Evolutionary conservation across 352 stramenopile genomes (phyloP).

Genomic region (Globisporangium polare): DNA sequence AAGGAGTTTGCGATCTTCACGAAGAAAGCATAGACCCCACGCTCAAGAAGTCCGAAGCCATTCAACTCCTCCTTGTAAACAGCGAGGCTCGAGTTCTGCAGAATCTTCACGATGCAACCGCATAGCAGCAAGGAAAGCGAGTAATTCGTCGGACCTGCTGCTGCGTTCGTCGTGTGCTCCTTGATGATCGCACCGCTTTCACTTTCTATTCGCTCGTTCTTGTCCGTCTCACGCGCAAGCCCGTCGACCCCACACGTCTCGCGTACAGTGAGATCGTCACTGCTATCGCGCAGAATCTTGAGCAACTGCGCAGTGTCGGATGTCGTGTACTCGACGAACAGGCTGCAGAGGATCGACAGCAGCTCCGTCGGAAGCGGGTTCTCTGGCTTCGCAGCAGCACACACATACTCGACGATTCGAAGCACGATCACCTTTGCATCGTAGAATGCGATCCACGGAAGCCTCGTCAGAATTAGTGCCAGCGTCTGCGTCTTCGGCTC

Average conservation of each 20-base stretch:
- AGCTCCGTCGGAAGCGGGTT: conserved; percentile 48
- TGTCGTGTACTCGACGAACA: conserved; percentile 49
- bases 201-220: neutral
- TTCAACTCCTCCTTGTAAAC: conserved; percentile 49
- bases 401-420: conserved; percentile 76
- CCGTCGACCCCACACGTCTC: neutral
- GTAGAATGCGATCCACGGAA: conserved; percentile 48
- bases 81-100: conserved; percentile 31
- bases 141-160: neutral
- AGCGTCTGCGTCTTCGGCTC: conserved; percentile 69
- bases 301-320: conserved; percentile 27
- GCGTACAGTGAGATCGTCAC: neutral
- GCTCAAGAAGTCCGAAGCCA: conserved; percentile 56
- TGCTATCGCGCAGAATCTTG: conserved; percentile 1
- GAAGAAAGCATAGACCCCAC: conserved; percentile 51
- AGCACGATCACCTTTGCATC: conserved; percentile 68
- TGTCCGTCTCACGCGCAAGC: neutral
- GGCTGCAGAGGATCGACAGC: conserved; percentile 55
- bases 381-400: conserved; percentile 43
- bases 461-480: conserved; percentile 61
- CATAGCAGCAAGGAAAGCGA: conserved; percentile 42
- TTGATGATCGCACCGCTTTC: neutral
- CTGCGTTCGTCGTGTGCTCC: neutral
- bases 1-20: conserved; percentile 45
- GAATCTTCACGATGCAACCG: conserved; percentile 58